Evolutionary conservation across 768 basidiomycete genomes (phyloP).

Genomic region (Trametes meyenii): DNA sequence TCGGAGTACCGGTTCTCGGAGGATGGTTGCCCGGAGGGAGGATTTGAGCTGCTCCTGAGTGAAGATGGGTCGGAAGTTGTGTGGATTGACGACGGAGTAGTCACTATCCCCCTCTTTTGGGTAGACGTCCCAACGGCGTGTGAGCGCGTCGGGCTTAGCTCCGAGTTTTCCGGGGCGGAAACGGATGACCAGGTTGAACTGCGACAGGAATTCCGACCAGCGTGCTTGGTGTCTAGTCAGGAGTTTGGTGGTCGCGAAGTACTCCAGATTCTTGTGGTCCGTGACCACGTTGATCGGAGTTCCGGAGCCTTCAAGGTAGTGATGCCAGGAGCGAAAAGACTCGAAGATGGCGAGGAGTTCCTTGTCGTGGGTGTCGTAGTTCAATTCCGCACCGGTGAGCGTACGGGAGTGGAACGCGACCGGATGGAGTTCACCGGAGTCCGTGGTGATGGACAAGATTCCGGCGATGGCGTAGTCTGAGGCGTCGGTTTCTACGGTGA

Average conservation of each 20-base stretch:
- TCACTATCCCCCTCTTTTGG: constrained; percentile 29
- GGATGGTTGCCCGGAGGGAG: constrained; percentile 26
- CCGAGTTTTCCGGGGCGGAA: constrained; percentile 14
- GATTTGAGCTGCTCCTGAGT: constrained; percentile 25
- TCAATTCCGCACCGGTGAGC: constrained; percentile 39
- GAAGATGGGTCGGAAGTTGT: constrained; percentile 26
- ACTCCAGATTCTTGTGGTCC: constrained; percentile 44
- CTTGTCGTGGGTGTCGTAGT: constrained; percentile 54
- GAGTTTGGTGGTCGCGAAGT: constrained; percentile 36
- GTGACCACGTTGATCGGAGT: constrained; percentile 29
- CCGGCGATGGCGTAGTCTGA: constrained; percentile 28
- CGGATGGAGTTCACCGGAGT: constrained; percentile 32
- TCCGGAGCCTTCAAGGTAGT: constrained; percentile 28
- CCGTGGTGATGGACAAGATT: constrained; percentile 22
- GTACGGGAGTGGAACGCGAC: constrained; percentile 36
- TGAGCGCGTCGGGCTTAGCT: constrained; percentile 24
- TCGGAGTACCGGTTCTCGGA: constrained; percentile 23
- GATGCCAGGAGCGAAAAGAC: constrained; percentile 30
- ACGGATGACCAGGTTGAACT: constrained; percentile 26
- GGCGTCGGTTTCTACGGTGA: constrained; percentile 28
- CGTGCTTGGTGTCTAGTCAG: constrained; percentile 41
- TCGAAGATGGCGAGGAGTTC: constrained; percentile 51
- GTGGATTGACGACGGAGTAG: constrained; percentile 25
- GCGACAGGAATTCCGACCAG: constrained; percentile 35
- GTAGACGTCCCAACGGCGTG: constrained; percentile 28